Percentiles rank a stretch among this genome's conserved stretches.
Evolutionary conservation across 192 early-diverging fungal genomes (phyloP).

Genomic region (Chytriomyces sp.): DNA sequence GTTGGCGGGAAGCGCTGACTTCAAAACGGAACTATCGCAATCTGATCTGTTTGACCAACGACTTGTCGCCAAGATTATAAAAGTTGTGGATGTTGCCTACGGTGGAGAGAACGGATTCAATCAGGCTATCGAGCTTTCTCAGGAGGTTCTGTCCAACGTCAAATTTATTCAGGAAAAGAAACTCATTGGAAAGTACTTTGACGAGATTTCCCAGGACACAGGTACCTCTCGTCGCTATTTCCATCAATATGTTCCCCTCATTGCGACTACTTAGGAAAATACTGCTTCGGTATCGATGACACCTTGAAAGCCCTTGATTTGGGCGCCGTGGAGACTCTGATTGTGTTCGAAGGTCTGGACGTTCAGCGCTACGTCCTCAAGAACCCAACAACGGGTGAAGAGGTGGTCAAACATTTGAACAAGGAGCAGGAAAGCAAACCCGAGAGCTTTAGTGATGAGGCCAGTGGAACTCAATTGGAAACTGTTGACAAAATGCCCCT

Average conservation of each 20-base stretch:
- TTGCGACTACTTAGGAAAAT: no score
- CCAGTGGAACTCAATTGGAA: constrained; percentile 77
- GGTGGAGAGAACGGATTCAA: constrained; percentile 99
- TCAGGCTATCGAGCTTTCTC: constrained; percentile 92
- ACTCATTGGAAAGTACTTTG: constrained; percentile 93
- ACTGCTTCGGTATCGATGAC: constrained; percentile 94
- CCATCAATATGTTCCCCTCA: no score
- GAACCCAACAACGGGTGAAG: constrained; percentile 68
- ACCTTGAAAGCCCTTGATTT: constrained; percentile 94
- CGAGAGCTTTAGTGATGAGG: constrained; percentile 66
- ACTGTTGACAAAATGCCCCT: constrained; percentile 76
- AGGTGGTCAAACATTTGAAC: constrained; percentile 71
- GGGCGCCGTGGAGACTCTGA: constrained; percentile 97
- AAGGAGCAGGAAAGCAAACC: constrained; percentile 86
- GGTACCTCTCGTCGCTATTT: constrained; percentile 5
- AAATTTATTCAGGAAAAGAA: constrained; percentile 99
- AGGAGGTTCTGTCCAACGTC: constrained; percentile 90
- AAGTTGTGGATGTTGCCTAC: constrained; percentile 96
- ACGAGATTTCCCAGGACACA: constrained; percentile 94
- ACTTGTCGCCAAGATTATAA: constrained; percentile 84
- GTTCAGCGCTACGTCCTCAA: constrained; percentile 76
- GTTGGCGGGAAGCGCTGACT: constrained; percentile 98
- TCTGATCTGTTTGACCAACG: constrained; percentile 97
- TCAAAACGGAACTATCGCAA: constrained; percentile 94
- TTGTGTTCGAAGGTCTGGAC: constrained; percentile 96